A percentile compares a stretch with the other conserved stretches of the same genome.
phyloP scores from a whole-genome alignment of 495 filamentous ascomycete genomes.

The Sabuloglossum arenarium region DNA sequence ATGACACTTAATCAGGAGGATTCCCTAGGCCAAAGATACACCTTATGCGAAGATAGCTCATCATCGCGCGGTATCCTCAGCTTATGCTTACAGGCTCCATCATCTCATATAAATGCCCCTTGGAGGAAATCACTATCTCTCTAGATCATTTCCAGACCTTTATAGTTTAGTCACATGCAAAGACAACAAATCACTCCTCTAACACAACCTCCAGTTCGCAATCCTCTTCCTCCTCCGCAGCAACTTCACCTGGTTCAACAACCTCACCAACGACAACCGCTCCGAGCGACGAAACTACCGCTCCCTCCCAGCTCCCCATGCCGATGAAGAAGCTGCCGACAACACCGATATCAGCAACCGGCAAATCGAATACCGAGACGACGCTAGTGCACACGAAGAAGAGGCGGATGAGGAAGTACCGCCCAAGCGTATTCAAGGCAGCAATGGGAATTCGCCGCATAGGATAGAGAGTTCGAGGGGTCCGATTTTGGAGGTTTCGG shows the following conservation, averaged over 20 bases:
- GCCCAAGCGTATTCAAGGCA: not conserved
- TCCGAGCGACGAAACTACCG: not conserved
- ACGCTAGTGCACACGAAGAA: slow-evolving; percentile 12
- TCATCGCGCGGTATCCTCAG: not conserved
- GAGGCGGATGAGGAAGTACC: slow-evolving; percentile 15
- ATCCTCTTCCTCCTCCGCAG: not conserved
- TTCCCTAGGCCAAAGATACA: too few relatives aligned
- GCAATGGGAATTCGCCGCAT: not conserved
- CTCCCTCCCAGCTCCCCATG: not conserved
- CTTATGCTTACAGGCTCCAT: not conserved
- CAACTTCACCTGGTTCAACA: not conserved
- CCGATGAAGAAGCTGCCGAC: not conserved
- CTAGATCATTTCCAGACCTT: not conserved
- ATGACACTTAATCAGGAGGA: not conserved
- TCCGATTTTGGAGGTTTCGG: not conserved
- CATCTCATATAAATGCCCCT: too few relatives aligned
- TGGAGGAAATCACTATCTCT: not conserved
- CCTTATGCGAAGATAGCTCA: too few relatives aligned
- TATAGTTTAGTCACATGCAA: not conserved
- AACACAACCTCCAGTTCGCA: not conserved
- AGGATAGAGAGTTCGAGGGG: too few relatives aligned
- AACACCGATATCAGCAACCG: not conserved
- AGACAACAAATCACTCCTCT: not conserved
- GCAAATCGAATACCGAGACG: not conserved
- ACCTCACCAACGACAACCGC: not conserved